These are phyloP conservation scores for Lumnitzera littorea DNA, from an alignment of 345 rosid species.

Conservation along the genomic window DNA sequence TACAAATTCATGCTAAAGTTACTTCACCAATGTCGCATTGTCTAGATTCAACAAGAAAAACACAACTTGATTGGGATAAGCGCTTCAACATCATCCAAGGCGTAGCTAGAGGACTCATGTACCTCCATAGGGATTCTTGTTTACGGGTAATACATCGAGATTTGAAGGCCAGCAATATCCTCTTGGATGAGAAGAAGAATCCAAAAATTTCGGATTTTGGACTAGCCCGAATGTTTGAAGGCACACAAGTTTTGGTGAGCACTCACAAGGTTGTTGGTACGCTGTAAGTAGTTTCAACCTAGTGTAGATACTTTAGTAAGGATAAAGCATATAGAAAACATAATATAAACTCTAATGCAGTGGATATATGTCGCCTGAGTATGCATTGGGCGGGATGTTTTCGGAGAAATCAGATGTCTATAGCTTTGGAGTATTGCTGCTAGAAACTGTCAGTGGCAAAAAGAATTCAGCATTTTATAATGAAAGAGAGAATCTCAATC, in stretches of 20 bases:
- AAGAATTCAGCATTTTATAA: slow-evolving; percentile 2
- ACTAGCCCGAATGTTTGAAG: slow-evolving; percentile 20
- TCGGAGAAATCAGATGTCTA: slow-evolving; percentile 24
- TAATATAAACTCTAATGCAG: slow-evolving; percentile 2
- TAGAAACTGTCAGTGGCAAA: slow-evolving; percentile 22
- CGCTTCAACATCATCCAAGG: slow-evolving; percentile 21
- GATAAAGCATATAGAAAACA: too few species aligned
- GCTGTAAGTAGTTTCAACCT: background rate
- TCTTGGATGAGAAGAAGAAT: slow-evolving; percentile 24
- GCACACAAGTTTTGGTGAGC: slow-evolving; percentile 9
- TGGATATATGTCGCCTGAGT: slow-evolving; percentile 26
- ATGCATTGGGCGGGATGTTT: slow-evolving; percentile 18
- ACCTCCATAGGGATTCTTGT: slow-evolving; percentile 31
- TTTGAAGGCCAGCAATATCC: slow-evolving; percentile 26
- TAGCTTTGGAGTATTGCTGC: slow-evolving; percentile 22
- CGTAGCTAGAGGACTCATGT: slow-evolving; percentile 26
- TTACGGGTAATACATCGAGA: slow-evolving; percentile 30
- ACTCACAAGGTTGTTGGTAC: slow-evolving; percentile 27
- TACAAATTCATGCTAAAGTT: background rate
- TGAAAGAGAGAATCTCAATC: background rate
- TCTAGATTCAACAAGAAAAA: slow-evolving; percentile 13
- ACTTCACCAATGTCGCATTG: background rate
- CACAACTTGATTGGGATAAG: slow-evolving; percentile 17
- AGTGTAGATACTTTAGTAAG: too few species aligned
- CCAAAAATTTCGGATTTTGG: slow-evolving; percentile 40